A percentile compares a stretch with the other conserved stretches of the same genome.
phyloP scores from a whole-genome alignment of 805 yeast genomes.

The Saturnispora dispora region DNA sequence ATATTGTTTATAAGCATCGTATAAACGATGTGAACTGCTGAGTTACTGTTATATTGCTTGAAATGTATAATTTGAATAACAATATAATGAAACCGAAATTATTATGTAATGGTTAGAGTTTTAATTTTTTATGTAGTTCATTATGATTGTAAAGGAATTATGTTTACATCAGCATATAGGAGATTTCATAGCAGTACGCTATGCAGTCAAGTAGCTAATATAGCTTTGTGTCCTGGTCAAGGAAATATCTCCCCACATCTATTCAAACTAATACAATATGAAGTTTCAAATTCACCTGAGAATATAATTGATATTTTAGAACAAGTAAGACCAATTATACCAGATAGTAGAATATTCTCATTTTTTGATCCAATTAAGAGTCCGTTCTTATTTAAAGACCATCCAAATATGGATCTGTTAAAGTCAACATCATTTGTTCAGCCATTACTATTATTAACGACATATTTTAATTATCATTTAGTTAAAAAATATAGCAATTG shows the following conservation, averaged over 20 bases:
- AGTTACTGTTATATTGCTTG: neutral
- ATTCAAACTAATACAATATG: constrained; percentile 9
- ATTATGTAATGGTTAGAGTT: neutral
- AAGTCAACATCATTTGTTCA: constrained; percentile 11
- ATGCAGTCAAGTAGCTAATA: neutral
- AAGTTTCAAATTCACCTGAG: constrained; percentile 3
- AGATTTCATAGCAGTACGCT: neutral
- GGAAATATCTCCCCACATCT: constrained; percentile 18
- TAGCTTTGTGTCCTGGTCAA: constrained; percentile 27
- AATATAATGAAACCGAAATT: neutral
- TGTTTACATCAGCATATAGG: neutral
- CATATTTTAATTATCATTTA: constrained; percentile 19
- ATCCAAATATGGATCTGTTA: neutral
- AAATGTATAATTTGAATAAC: neutral
- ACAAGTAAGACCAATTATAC: neutral
- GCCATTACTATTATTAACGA: constrained; percentile 14
- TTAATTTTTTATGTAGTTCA: neutral
- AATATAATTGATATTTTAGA: neutral
- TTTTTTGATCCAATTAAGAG: constrained; percentile 2
- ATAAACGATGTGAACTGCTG: constrained; percentile 25
- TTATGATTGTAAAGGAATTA: neutral
- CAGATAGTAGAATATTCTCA: constrained; percentile 3
- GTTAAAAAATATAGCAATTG: constrained; percentile 13
- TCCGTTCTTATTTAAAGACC: constrained; percentile 1
- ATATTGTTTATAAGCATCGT: constrained; percentile 21